These are phyloP conservation scores for Antitrichia curtipendula DNA, from an alignment of 225 moss, liverwort and hornwort genomes.

Conservation along the genomic window DNA sequence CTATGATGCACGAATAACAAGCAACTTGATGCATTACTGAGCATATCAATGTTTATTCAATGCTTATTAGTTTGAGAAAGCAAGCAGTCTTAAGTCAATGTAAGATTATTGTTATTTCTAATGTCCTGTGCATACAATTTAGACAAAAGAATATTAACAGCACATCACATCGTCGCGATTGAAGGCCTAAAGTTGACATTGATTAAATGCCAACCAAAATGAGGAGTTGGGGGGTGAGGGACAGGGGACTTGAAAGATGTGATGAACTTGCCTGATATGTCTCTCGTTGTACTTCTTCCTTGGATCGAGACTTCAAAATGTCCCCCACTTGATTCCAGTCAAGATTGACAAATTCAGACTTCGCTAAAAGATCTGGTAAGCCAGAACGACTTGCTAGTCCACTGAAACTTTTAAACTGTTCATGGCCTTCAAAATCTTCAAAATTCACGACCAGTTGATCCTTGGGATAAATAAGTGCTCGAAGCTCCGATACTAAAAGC, in stretches of 20 bases:
- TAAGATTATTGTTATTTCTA: neutral
- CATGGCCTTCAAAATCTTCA: neutral
- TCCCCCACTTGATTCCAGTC: constrained; percentile 22
- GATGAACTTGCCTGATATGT: constrained; percentile 47
- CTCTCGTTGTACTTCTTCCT: constrained; percentile 34
- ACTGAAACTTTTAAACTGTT: neutral
- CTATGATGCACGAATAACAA: too few relatives aligned
- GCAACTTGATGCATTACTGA: too few relatives aligned
- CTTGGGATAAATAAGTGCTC: constrained; percentile 33
- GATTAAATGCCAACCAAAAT: neutral
- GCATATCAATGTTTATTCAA: neutral
- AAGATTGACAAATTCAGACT: constrained; percentile 1
- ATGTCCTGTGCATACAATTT: neutral
- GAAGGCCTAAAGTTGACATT: neutral
- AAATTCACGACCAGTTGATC: neutral
- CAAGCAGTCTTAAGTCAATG: neutral
- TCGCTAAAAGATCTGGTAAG: constrained; percentile 6
- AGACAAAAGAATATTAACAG: neutral
- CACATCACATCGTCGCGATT: neutral
- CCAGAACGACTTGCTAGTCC: constrained; percentile 6
- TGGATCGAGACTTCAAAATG: constrained; percentile 6
- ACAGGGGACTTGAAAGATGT: neutral
- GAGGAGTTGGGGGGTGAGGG: neutral
- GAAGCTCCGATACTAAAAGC: constrained; percentile 63
- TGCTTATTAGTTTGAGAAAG: neutral